phyloP scores from a whole-genome alignment of 441 rosid genomes.

The Manihot esculenta region DNA sequence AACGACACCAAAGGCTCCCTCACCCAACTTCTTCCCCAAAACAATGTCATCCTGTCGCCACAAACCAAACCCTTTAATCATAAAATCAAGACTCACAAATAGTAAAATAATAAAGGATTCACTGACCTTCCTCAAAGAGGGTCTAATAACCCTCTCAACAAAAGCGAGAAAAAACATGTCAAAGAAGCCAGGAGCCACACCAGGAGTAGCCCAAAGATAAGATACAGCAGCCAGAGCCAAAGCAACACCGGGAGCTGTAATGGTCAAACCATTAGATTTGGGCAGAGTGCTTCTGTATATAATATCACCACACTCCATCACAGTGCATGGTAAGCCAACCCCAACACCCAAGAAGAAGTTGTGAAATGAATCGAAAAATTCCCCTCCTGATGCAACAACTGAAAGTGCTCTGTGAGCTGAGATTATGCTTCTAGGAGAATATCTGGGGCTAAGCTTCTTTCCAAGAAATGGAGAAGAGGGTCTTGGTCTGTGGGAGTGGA shows the following conservation, averaged over 20 bases:
- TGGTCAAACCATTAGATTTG: constrained; percentile 61
- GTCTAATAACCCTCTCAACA: constrained; percentile 74
- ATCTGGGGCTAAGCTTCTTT: constrained; percentile 39
- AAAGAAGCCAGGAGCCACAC: constrained; percentile 96
- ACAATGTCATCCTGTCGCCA: constrained; percentile 78
- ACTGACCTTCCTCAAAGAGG: constrained; percentile 67
- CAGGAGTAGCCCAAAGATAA: constrained; percentile 97
- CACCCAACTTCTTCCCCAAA: constrained; percentile 93
- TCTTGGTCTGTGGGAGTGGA: constrained; percentile 26
- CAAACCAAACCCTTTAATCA: constrained; percentile 27
- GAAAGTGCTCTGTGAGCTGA: constrained; percentile 31
- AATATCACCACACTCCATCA: constrained; percentile 95
- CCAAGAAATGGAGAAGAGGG: constrained; percentile 58
- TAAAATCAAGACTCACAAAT: not conserved
- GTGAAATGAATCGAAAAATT: constrained; percentile 55
- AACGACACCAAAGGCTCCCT: constrained; percentile 92
- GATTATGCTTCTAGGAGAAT: constrained; percentile 26
- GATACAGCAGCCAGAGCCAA: constrained; percentile 82
- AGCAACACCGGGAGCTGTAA: constrained; percentile 73
- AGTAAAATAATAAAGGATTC: too few species aligned
- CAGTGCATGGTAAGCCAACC: constrained; percentile 93
- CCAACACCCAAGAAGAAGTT: constrained; percentile 86
- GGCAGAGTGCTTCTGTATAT: constrained; percentile 96
- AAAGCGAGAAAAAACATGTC: constrained; percentile 96
- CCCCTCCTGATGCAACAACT: constrained; percentile 43